Evolutionary conservation across 768 basidiomycete species (phyloP).

Genomic region (Tylopilus sp.): DNA sequence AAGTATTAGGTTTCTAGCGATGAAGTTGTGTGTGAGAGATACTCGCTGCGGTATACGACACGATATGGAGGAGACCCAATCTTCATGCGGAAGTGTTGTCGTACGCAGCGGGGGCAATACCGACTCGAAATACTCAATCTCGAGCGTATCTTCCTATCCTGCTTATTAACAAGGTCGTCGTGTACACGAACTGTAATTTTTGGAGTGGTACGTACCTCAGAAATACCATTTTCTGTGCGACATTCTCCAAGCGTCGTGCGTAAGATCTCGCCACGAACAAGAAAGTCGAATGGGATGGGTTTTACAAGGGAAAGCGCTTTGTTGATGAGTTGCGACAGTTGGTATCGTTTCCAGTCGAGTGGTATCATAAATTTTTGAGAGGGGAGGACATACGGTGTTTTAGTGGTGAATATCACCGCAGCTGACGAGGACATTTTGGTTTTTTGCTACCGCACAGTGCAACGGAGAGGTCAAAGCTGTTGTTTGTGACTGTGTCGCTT

Average conservation of each 20-base stretch:
- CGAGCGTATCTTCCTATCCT: slow-evolving; percentile 79
- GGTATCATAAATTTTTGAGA: slow-evolving; percentile 93
- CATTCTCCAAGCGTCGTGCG: slow-evolving; percentile 69
- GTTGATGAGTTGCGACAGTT: slow-evolving; percentile 95
- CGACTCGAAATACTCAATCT: slow-evolving; percentile 90
- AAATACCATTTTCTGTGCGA: slow-evolving; percentile 65
- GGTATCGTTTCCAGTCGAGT: slow-evolving; percentile 86
- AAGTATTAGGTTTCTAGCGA: background rate
- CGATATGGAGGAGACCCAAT: slow-evolving; percentile 68
- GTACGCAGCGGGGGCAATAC: slow-evolving; percentile 83
- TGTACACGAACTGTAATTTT: background rate
- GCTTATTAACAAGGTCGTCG: slow-evolving; percentile 9
- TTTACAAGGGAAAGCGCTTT: slow-evolving; percentile 76
- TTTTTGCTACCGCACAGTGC: background rate
- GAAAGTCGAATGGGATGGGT: slow-evolving; percentile 90
- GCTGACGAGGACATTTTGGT: slow-evolving; percentile 6
- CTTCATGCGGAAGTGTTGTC: slow-evolving; percentile 78
- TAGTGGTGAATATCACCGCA: slow-evolving; percentile 20
- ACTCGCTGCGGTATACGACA: slow-evolving; percentile 18
- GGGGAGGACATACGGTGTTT: slow-evolving; percentile 30
- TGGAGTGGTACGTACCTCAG: slow-evolving; percentile 46
- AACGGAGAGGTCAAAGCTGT: background rate
- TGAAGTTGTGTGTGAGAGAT: background rate
- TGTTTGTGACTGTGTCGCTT: background rate
- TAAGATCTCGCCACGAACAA: slow-evolving; percentile 80